phyloP scores from a whole-genome alignment of 441 rosid species.

The Populus hybrid region DNA sequence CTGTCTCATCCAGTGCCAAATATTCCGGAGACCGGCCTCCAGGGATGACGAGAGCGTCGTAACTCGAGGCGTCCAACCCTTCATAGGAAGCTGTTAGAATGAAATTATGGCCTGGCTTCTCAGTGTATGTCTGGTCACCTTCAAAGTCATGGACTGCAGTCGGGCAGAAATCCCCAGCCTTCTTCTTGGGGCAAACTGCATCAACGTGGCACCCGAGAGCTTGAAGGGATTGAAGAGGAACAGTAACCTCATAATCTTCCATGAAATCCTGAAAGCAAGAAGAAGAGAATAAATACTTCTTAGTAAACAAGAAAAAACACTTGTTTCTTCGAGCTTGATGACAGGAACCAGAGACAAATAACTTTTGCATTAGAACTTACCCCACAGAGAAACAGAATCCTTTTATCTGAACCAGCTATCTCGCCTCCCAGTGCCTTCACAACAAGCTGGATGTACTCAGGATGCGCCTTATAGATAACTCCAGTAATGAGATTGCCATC shows the following conservation, averaged over 20 bases:
- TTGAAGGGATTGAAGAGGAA: slow-evolving; percentile 85
- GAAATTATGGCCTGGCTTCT: slow-evolving; percentile 85
- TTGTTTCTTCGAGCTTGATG: background rate
- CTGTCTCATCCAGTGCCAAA: slow-evolving; percentile 57
- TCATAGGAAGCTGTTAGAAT: slow-evolving; percentile 61
- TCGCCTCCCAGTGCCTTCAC: slow-evolving; percentile 68
- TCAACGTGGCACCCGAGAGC: slow-evolving; percentile 84
- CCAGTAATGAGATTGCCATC: slow-evolving; percentile 79
- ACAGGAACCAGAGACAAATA: background rate
- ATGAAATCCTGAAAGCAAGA: slow-evolving; percentile 61
- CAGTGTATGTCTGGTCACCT: slow-evolving; percentile 97
- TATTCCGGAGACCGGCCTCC: slow-evolving; percentile 95
- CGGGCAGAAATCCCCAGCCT: slow-evolving; percentile 68
- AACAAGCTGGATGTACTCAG: slow-evolving; percentile 60
- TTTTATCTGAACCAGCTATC: slow-evolving; percentile 48
- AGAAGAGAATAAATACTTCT: background rate
- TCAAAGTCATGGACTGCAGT: slow-evolving; percentile 96
- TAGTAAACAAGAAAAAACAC: background rate
- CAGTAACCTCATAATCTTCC: slow-evolving; percentile 89
- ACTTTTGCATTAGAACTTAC: slow-evolving; percentile 32
- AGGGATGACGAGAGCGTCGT: slow-evolving; percentile 91
- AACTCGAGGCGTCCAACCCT: slow-evolving; percentile 48
- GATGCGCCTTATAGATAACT: slow-evolving; percentile 62
- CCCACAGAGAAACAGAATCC: slow-evolving; percentile 82
- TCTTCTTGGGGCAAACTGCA: slow-evolving; percentile 85